These are phyloP conservation scores for Physcomitrium patens DNA, from an alignment of 225 moss, liverwort and hornwort genomes.

Conservation along the genomic window DNA sequence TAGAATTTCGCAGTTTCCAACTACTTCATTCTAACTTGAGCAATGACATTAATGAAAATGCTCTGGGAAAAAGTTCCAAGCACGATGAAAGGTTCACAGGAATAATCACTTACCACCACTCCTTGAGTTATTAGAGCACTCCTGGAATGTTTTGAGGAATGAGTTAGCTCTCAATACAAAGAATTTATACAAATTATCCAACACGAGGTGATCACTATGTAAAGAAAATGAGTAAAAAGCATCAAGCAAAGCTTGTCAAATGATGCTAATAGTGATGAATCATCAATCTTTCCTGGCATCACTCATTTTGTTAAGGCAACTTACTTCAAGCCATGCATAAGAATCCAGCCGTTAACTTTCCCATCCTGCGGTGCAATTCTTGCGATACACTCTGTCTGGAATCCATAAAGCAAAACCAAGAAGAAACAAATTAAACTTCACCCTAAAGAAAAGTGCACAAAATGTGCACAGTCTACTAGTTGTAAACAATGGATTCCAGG, in stretches of 20 bases:
- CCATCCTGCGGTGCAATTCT: slow-evolving; percentile 83
- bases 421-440: slow-evolving; percentile 14
- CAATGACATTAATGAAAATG: slow-evolving; percentile 10
- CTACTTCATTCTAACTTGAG: neutral
- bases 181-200: slow-evolving; percentile 16
- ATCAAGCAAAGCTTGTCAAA: slow-evolving; percentile 27
- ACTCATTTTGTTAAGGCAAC: slow-evolving; percentile 20
- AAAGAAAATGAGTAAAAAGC: slow-evolving; percentile 15
- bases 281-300: neutral
- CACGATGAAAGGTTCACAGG: slow-evolving; percentile 22
- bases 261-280: slow-evolving; percentile 1
- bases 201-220: slow-evolving; percentile 16
- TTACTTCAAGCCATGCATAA: slow-evolving; percentile 90
- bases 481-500: neutral
- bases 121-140: slow-evolving; percentile 63
- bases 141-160: slow-evolving; percentile 53
- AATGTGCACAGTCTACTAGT: slow-evolving; percentile 6
- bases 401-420: slow-evolving; percentile 28
- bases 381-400: slow-evolving; percentile 91
- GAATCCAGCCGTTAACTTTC: slow-evolving; percentile 89
- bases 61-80: slow-evolving; percentile 12
- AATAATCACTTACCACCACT: slow-evolving; percentile 53
- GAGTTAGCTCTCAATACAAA: slow-evolving; percentile 26
- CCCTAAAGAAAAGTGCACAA: slow-evolving; percentile 13
- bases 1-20: slow-evolving; percentile 17